Evolutionary conservation across 164 flowering plant genomes (phyloP).

Genomic region (Umbellularia californica): DNA sequence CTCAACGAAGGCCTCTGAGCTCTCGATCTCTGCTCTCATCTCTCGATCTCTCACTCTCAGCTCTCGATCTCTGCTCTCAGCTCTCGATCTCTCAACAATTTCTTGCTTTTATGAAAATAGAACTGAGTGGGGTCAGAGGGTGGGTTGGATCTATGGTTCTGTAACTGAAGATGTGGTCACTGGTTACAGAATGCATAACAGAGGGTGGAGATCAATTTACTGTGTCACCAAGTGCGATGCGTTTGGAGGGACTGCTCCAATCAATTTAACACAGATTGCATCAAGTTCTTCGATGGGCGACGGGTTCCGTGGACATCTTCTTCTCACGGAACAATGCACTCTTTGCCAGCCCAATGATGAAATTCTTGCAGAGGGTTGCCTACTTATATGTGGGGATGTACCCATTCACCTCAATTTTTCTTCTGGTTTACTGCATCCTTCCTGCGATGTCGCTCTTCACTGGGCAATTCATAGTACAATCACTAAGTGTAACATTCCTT

Average conservation of each 20-base stretch:
- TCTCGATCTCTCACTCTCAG: no score
- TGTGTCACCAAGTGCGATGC: conserved; percentile 91
- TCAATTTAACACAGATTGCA: conserved; percentile 80
- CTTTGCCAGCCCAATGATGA: conserved; percentile 66
- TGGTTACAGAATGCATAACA: conserved; percentile 91
- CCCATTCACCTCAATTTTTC: conserved; percentile 85
- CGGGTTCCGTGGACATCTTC: conserved; percentile 94
- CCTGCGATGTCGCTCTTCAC: conserved; percentile 89
- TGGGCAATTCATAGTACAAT: conserved; percentile 81
- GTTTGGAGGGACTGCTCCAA: conserved; percentile 96
- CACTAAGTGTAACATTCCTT: conserved; percentile 61
- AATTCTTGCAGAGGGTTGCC: conserved; percentile 75
- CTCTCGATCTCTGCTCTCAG: no score
- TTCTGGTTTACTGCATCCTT: conserved; percentile 72
- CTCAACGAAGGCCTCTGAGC: no score
- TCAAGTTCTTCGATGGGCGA: conserved; percentile 97
- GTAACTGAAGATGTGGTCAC: conserved; percentile 97
- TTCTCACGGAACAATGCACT: conserved; percentile 88
- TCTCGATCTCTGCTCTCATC: no score
- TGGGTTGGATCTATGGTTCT: conserved; percentile 97
- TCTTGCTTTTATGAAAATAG: conserved; percentile 88
- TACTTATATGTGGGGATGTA: conserved; percentile 83
- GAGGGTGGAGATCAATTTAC: conserved; percentile 94
- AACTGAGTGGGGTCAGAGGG: conserved; percentile 89
- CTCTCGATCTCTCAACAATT: no score